Conservation (phyloP, 78 protist genomes). For the Planoprotostelium fungivorum region DNA sequence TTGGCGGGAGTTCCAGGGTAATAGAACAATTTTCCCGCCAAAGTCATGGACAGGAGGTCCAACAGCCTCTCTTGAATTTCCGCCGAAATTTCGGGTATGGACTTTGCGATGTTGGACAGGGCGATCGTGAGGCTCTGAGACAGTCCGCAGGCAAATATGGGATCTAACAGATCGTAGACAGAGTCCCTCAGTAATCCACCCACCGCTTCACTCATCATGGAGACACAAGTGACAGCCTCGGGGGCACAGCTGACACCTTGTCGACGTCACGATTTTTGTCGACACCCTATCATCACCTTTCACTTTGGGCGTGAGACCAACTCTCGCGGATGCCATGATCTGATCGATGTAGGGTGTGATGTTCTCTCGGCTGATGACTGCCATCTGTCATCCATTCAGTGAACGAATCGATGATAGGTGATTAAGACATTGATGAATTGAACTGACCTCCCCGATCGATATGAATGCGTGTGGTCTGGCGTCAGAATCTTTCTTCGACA, state of each 20-base stretch:
- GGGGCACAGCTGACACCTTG: conserved; percentile 53
- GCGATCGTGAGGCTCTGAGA: conserved; percentile 19
- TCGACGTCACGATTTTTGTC: conserved; percentile 12
- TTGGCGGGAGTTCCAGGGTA: conserved; percentile 42
- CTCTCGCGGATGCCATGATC: background rate
- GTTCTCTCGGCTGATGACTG: background rate
- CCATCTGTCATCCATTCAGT: background rate
- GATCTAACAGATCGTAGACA: conserved; percentile 32
- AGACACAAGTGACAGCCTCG: conserved; percentile 57
- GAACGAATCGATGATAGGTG: background rate
- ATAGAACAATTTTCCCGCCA: conserved; percentile 19
- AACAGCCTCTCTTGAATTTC: conserved; percentile 45
- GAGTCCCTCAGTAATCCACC: conserved; percentile 14
- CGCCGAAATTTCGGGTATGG: conserved; percentile 41
- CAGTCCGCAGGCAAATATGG: conserved; percentile 39
- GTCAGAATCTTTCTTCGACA: background rate
- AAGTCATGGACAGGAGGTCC: conserved; percentile 8
- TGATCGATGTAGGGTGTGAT: background rate
- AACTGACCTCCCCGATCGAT: background rate
- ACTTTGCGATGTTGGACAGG: conserved; percentile 22
- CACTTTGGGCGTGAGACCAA: background rate
- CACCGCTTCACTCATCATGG: conserved; percentile 57
- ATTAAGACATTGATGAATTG: background rate
- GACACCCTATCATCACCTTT: background rate
- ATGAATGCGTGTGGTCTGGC: background rate